Percentiles rank a stretch among this genome's conserved stretches.
Conservation (phyloP, 164 flowering plant genomes). For the Tetrastigma voinierianum region DNA sequence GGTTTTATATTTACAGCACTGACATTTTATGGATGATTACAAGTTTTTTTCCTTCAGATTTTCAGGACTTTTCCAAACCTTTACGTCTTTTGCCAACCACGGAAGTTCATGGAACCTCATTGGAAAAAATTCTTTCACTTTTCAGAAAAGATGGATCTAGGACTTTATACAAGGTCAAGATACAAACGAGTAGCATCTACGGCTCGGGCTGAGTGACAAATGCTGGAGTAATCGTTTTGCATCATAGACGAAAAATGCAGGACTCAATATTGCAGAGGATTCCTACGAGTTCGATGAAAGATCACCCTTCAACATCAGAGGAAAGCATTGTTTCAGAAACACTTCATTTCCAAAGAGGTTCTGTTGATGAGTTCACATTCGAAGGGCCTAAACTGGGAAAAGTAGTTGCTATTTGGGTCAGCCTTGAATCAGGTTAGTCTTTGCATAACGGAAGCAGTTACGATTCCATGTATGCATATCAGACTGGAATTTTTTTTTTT, state of each 20-base stretch:
- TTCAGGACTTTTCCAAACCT: conserved; percentile 66
- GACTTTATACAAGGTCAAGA: conserved; percentile 43
- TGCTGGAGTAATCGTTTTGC: conserved; percentile 71
- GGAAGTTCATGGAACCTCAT: conserved; percentile 37
- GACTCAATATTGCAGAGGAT: conserved; percentile 74
- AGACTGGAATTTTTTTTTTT: too few species aligned
- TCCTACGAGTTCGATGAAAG: conserved; percentile 27
- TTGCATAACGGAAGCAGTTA: not conserved
- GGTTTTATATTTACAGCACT: not conserved
- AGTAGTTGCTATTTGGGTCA: conserved; percentile 73
- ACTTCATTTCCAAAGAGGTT: conserved; percentile 64
- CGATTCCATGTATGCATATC: not conserved
- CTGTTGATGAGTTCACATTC: conserved; percentile 62
- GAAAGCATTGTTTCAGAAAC: conserved; percentile 23
- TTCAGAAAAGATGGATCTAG: conserved; percentile 23
- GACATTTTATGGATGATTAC: not conserved
- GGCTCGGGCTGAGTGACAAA: conserved; percentile 66
- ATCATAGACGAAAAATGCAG: conserved; percentile 73
- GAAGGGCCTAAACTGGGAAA: conserved; percentile 62
- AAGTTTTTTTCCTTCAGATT: conserved; percentile 44
- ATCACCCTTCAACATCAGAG: conserved; percentile 14
- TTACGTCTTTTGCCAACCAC: conserved; percentile 58
- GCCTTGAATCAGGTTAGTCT: conserved; percentile 77
- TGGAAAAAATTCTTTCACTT: conserved; percentile 24
- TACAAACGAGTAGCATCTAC: conserved; percentile 50